phyloP scores from a whole-genome alignment of 1,139 yeast genomes.

The Pichia sp. region DNA sequence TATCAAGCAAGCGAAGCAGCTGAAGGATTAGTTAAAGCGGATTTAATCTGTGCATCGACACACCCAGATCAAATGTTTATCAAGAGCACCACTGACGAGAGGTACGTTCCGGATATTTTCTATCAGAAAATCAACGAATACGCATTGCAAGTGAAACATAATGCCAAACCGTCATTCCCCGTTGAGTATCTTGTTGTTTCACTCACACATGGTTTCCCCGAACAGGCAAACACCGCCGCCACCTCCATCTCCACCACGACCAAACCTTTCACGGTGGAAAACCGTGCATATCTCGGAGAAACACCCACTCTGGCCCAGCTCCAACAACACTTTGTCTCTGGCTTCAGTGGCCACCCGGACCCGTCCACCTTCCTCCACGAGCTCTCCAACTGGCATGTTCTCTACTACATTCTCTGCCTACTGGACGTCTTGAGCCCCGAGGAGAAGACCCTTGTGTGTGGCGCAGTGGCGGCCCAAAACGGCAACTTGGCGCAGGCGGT shows the following conservation, averaged over 20 bases:
- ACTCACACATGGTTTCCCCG: slow-evolving; percentile 89
- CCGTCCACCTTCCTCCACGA: not conserved
- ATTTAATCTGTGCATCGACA: slow-evolving; percentile 78
- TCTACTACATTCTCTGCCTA: not conserved
- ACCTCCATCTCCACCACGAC: slow-evolving; percentile 28
- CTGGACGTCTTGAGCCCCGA: not conserved
- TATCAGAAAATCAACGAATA: slow-evolving; percentile 84
- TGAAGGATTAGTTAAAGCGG: slow-evolving; percentile 83
- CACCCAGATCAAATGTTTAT: slow-evolving; percentile 86
- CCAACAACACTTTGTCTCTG: not conserved
- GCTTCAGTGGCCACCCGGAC: not conserved
- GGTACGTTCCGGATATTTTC: slow-evolving; percentile 93
- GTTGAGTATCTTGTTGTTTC: slow-evolving; percentile 87
- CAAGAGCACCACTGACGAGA: slow-evolving; percentile 57
- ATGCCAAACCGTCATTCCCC: slow-evolving; percentile 95
- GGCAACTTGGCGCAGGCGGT: not conserved
- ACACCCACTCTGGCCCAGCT: slow-evolving; percentile 1
- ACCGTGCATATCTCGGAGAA: slow-evolving; percentile 63
- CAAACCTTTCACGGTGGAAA: slow-evolving; percentile 62
- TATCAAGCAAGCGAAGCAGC: slow-evolving; percentile 88
- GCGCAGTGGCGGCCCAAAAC: not conserved
- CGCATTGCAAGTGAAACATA: slow-evolving; percentile 75
- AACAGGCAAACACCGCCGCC: slow-evolving; percentile 35
- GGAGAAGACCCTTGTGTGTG: not conserved
- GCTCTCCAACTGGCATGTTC: not conserved